Conservation (phyloP, 2,329 filamentous ascomycete genomes). For the Ophioceras dolichostomum region DNA sequence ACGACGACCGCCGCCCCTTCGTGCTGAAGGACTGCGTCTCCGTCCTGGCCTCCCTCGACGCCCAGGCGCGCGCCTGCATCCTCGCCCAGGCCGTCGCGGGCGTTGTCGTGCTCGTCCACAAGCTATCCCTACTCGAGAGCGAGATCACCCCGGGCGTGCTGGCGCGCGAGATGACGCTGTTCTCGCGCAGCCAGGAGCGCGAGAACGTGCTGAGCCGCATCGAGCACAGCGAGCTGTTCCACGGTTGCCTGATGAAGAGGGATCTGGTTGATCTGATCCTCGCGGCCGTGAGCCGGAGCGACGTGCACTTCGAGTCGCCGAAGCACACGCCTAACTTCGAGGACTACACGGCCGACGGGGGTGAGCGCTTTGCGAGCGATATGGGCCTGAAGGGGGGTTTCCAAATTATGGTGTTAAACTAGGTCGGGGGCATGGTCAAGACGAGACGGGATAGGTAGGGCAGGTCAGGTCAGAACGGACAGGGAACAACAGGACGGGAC, state of each 20-base stretch:
- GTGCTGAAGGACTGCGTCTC: conserved; percentile 14
- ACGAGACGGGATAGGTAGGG: no score
- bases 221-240: conserved; percentile 16
- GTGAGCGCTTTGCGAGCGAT: conserved; percentile 18
- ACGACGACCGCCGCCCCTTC: conserved; percentile 17
- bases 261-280: conserved; percentile 20
- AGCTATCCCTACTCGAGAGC: conserved; percentile 8
- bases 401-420: conserved; percentile 24
- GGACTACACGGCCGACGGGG: conserved; percentile 12
- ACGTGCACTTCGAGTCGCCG: conserved; percentile 8
- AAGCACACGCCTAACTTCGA: conserved; percentile 10
- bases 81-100: conserved; percentile 22
- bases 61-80: conserved; percentile 18
- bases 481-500: no score
- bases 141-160: conserved; percentile 12
- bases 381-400: conserved; percentile 24
- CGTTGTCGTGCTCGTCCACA: conserved; percentile 17
- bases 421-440: no score
- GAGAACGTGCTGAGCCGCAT: conserved; percentile 16
- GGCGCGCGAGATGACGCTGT: conserved; percentile 16
- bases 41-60: conserved; percentile 17
- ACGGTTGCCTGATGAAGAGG: conserved; percentile 18
- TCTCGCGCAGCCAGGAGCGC: conserved; percentile 17
- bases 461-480: no score
- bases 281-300: conserved; percentile 13